Conservation (phyloP, 2,329 filamentous ascomycete species). For the Colletotrichum nymphaeae region DNA sequence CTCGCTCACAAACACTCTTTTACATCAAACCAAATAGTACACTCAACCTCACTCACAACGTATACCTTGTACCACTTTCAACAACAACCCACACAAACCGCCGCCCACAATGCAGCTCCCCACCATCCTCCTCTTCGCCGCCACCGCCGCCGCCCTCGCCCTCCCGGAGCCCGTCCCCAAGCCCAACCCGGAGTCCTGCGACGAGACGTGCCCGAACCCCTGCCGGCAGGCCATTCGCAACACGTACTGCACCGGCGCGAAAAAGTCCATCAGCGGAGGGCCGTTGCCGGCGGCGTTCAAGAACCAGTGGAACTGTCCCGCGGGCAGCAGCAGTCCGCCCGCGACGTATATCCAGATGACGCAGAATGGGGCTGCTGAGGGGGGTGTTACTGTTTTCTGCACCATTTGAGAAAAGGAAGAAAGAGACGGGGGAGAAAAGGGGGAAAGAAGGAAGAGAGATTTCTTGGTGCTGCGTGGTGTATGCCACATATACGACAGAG, state of each 20-base stretch:
- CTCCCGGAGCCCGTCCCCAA: not conserved
- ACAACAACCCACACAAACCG: not conserved
- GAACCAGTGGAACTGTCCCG: not conserved
- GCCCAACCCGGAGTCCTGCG: not conserved
- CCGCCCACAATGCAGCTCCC: not conserved
- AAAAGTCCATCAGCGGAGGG: not conserved
- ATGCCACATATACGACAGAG: too few relatives aligned
- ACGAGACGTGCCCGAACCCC: not conserved
- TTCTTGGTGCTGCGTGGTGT: too few relatives aligned
- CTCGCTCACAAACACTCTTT: not conserved
- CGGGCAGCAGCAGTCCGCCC: not conserved
- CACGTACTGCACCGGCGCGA: not conserved
- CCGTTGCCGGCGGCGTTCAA: not conserved
- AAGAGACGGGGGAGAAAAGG: too few relatives aligned
- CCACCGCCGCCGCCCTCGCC: not conserved
- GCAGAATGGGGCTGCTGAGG: not conserved
- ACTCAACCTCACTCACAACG: too few relatives aligned
- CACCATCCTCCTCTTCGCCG: not conserved
- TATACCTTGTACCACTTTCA: not conserved
- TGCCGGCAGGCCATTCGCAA: not conserved
- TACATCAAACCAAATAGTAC: not conserved
- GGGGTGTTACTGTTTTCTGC: not conserved
- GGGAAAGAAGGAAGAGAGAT: too few relatives aligned
- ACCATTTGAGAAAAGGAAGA: not conserved
- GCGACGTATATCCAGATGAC: not conserved